Evolutionary conservation across 192 early-diverging fungal genomes (phyloP).

Genomic region (Mortierella hygrophila): DNA sequence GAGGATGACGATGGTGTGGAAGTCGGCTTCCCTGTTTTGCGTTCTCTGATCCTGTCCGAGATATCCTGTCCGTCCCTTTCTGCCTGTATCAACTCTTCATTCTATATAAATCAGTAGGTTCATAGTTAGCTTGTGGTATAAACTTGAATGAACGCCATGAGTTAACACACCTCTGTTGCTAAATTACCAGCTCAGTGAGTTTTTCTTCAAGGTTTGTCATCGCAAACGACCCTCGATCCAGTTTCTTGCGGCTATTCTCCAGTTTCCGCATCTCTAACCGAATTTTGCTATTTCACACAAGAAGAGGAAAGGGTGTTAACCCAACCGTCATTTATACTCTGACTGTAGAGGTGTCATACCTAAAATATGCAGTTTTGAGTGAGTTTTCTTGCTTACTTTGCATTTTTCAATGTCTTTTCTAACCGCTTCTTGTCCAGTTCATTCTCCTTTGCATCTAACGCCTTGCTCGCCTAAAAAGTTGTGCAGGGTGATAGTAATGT

Average conservation of each 20-base stretch:
- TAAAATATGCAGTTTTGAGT: neutral
- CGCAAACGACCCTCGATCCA: slow-evolving; percentile 38
- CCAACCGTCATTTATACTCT: neutral
- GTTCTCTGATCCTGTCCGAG: slow-evolving; percentile 47
- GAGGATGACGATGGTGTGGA: slow-evolving; percentile 24
- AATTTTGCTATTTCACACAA: slow-evolving; percentile 39
- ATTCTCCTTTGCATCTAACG: slow-evolving; percentile 71
- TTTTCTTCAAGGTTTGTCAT: slow-evolving; percentile 31
- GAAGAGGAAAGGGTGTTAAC: neutral
- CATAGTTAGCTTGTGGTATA: neutral
- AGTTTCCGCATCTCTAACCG: slow-evolving; percentile 58
- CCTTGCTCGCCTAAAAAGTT: slow-evolving; percentile 64
- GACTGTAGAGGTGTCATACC: slow-evolving; percentile 11
- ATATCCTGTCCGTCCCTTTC: slow-evolving; percentile 63
- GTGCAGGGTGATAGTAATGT: neutral
- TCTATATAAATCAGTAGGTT: slow-evolving; percentile 4
- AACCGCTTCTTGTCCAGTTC: slow-evolving; percentile 76
- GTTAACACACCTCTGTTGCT: neutral
- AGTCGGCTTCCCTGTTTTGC: slow-evolving; percentile 25
- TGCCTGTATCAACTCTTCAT: slow-evolving; percentile 29
- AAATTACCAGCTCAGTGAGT: slow-evolving; percentile 24
- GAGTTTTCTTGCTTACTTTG: slow-evolving; percentile 51
- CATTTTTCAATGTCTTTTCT: slow-evolving; percentile 67
- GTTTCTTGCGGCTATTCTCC: slow-evolving; percentile 47
- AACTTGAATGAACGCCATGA: neutral